Evolutionary conservation across 495 filamentous ascomycete species (phyloP).

Genomic region (Lepidopterella palustris): DNA sequence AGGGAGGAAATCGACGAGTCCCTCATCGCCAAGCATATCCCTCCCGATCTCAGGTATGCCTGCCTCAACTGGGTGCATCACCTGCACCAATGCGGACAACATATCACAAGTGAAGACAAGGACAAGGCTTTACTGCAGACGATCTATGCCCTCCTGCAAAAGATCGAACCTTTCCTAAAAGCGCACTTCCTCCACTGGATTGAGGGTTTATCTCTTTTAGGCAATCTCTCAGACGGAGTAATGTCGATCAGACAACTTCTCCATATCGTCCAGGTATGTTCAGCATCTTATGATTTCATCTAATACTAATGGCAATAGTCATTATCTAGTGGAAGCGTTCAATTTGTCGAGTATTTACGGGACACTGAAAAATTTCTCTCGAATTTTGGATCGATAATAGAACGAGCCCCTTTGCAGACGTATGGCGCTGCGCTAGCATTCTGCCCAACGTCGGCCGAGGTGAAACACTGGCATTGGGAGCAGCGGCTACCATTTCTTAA

Average conservation of each 20-base stretch:
- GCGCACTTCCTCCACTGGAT: neutral
- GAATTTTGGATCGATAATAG: neutral
- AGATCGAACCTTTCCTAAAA: neutral
- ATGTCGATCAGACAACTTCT: neutral
- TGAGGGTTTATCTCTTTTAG: neutral
- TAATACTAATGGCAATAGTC: too few species aligned
- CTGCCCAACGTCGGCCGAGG: neutral
- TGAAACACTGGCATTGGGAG: neutral
- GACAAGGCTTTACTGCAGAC: neutral
- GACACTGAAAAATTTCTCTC: neutral
- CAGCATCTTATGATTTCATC: too few species aligned
- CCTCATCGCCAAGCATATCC: neutral
- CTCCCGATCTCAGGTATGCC: neutral
- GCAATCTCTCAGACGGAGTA: neutral
- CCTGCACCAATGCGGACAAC: slow-evolving; percentile 13
- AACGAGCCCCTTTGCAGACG: neutral
- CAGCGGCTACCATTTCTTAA: neutral
- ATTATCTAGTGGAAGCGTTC: too few species aligned
- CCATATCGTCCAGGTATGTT: neutral
- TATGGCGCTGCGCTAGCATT: neutral
- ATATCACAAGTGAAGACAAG: neutral
- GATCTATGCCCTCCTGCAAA: too few species aligned
- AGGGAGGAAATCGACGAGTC: neutral
- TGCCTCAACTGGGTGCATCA: slow-evolving; percentile 40
- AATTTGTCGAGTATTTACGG: too few species aligned